Conservation (phyloP, 805 yeast species). For the Yarrowia sp. region DNA sequence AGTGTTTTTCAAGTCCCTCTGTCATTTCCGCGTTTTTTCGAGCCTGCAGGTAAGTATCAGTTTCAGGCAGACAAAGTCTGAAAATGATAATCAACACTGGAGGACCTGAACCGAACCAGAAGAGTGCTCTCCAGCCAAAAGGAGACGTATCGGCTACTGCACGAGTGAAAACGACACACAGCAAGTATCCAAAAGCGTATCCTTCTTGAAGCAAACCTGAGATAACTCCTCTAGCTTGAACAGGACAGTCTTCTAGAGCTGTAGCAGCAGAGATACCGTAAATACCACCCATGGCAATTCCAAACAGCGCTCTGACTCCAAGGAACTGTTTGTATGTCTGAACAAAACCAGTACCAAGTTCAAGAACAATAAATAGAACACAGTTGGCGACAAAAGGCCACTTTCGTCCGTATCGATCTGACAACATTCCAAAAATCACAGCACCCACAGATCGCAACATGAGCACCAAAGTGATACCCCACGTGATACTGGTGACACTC, state of each 20-base stretch:
- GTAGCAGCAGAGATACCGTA: slow-evolving; percentile 65
- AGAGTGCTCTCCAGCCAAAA: not conserved
- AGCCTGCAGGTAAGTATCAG: not conserved
- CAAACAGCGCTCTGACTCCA: slow-evolving; percentile 62
- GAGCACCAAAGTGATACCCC: slow-evolving; percentile 71
- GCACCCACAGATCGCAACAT: slow-evolving; percentile 76
- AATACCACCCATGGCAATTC: slow-evolving; percentile 70
- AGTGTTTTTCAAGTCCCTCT: not conserved
- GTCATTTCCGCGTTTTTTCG: not conserved
- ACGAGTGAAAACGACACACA: not conserved
- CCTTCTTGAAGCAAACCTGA: not conserved
- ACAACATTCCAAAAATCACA: slow-evolving; percentile 56
- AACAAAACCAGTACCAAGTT: not conserved
- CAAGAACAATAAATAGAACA: not conserved
- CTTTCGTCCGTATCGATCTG: not conserved
- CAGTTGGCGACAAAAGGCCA: not conserved
- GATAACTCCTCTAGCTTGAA: not conserved
- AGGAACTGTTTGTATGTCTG: slow-evolving; percentile 44
- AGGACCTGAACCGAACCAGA: not conserved
- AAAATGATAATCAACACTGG: not conserved
- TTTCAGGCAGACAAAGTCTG: not conserved
- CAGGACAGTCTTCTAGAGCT: slow-evolving; percentile 53
- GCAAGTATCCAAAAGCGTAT: not conserved
- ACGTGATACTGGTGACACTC: slow-evolving; percentile 52
- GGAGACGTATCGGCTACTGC: not conserved